phyloP scores from a whole-genome alignment of 352 stramenopile genomes.

The Globisporangium nunn region DNA sequence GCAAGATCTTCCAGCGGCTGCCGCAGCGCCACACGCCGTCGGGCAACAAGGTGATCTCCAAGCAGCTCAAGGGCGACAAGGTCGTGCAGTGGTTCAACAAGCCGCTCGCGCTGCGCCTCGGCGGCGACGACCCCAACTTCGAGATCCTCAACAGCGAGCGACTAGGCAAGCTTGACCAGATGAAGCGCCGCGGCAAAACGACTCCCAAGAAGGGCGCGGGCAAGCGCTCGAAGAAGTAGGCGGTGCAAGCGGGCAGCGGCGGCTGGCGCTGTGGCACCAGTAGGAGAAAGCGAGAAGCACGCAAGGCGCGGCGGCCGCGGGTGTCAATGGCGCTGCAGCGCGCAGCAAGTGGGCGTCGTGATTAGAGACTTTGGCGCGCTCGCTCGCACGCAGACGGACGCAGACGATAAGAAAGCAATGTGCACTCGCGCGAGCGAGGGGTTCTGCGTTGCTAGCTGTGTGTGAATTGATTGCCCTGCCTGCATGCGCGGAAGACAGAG shows the following conservation, averaged over 20 bases:
- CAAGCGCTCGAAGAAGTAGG: constrained; percentile 85
- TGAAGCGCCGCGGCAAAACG: constrained; percentile 83
- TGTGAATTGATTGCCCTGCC: no score
- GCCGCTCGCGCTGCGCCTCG: constrained; percentile 61
- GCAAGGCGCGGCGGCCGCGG: no score
- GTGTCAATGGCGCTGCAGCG: no score
- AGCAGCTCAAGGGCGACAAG: constrained; percentile 84
- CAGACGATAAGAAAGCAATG: background rate
- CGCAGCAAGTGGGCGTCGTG: background rate
- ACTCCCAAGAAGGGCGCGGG: constrained; percentile 84
- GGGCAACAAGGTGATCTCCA: constrained; percentile 87
- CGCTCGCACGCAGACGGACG: background rate
- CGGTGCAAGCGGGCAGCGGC: background rate
- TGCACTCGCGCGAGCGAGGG: background rate
- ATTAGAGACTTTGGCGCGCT: background rate
- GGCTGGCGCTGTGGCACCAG: background rate
- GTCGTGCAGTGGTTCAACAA: constrained; percentile 85
- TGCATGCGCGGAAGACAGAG: no score
- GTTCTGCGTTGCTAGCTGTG: background rate
- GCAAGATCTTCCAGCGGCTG: constrained; percentile 87
- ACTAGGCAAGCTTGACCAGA: constrained; percentile 71
- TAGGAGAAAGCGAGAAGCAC: background rate
- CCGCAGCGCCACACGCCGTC: constrained; percentile 74
- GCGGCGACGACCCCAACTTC: constrained; percentile 81
- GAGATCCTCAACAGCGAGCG: constrained; percentile 75